Evolutionary conservation across 805 yeast species (phyloP).

Genomic region (Hanseniaspora taiwanica): DNA sequence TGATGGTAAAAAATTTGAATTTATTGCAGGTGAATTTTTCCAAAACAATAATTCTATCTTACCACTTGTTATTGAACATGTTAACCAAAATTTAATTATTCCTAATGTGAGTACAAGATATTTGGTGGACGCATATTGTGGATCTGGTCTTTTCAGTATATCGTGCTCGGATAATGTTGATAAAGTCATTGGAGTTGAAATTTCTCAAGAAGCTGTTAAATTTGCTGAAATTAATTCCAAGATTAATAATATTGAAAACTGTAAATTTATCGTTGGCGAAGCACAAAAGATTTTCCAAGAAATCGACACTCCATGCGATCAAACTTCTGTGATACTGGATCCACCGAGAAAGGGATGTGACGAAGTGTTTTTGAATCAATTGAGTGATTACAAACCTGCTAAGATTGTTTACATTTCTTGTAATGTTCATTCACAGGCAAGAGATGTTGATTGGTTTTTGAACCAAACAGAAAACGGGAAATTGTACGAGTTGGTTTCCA

Average conservation of each 20-base stretch:
- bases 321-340: conserved; percentile 84
- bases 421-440: conserved; percentile 94
- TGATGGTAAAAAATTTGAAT: conserved; percentile 66
- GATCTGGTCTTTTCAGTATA: conserved; percentile 85
- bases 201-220: conserved; percentile 77
- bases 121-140: conserved; percentile 91
- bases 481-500: conserved; percentile 59
- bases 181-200: conserved; percentile 84
- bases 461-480: conserved; percentile 48
- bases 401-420: conserved; percentile 91
- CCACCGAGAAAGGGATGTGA: conserved; percentile 98
- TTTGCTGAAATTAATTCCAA: conserved; percentile 78
- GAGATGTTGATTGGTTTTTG: conserved; percentile 79
- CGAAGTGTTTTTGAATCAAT: conserved; percentile 70
- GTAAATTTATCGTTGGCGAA: conserved; percentile 78
- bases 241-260: conserved; percentile 60
- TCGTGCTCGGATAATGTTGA: conserved; percentile 75
- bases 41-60: conserved; percentile 89
- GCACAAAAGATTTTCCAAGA: conserved; percentile 81
- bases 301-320: conserved; percentile 58
- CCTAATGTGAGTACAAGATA: conserved; percentile 39
- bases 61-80: conserved; percentile 73
- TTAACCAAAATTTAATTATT: conserved; percentile 39
- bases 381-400: conserved; percentile 71
- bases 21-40: conserved; percentile 91